These are phyloP conservation scores for Boletellus deceptivus DNA, from an alignment of 1,284 basidiomycete genomes.

Conservation along the genomic window DNA sequence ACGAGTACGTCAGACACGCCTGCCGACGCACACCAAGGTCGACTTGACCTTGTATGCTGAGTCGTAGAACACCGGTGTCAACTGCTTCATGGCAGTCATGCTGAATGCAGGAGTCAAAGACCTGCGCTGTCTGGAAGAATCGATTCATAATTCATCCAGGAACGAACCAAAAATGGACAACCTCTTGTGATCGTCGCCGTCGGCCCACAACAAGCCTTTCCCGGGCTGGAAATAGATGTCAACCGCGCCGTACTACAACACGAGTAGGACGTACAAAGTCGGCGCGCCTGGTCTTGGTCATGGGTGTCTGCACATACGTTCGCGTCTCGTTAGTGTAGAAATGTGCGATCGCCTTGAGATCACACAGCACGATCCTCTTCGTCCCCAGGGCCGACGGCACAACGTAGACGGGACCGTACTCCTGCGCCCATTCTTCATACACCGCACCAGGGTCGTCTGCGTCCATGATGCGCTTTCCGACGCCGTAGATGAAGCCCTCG, in stretches of 20 bases:
- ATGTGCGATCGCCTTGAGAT: constrained; percentile 38
- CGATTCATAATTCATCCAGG: too few species aligned
- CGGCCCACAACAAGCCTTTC: constrained; percentile 13
- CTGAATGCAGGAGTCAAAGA: constrained; percentile 4
- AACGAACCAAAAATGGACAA: constrained; percentile 6
- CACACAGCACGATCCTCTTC: constrained; percentile 30
- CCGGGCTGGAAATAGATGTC: constrained; percentile 6
- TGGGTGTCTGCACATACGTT: constrained; percentile 42
- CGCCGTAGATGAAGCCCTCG: constrained; percentile 14
- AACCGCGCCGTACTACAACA: background rate
- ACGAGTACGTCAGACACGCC: background rate
- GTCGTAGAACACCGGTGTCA: constrained; percentile 7
- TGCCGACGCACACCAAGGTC: background rate
- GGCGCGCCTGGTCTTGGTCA: constrained; percentile 40
- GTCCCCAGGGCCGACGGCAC: constrained; percentile 45
- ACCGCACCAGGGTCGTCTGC: constrained; percentile 3
- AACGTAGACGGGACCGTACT: constrained; percentile 8
- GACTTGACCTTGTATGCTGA: constrained; percentile 23
- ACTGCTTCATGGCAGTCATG: background rate
- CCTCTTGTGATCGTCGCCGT: constrained; percentile 20
- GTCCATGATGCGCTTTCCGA: background rate
- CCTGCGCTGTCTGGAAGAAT: constrained; percentile 36
- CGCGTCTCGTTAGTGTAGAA: constrained; percentile 44
- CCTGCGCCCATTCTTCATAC: constrained; percentile 16
- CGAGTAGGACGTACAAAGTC: constrained; percentile 38